These are phyloP conservation scores for Leishmania martiniquensis DNA, from an alignment of 208 protist genomes.

Conservation along the genomic window DNA sequence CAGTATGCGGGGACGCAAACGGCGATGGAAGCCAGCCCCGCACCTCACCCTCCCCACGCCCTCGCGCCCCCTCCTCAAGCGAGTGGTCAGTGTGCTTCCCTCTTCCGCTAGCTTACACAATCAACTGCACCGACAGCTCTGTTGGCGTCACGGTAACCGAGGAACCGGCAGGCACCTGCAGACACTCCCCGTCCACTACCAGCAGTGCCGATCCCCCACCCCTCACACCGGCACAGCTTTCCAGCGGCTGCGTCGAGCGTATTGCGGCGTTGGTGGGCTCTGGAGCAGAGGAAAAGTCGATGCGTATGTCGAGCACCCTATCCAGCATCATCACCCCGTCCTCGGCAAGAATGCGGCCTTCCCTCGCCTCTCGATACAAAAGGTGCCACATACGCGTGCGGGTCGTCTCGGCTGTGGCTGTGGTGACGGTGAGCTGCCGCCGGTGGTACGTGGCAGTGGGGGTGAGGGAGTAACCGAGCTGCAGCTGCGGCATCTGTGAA, in stretches of 20 bases:
- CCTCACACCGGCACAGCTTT: neutral
- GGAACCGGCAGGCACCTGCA: slow-evolving; percentile 46
- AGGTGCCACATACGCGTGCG: slow-evolving; percentile 81
- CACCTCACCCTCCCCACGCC: neutral
- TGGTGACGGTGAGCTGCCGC: slow-evolving; percentile 46
- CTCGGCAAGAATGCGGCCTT: slow-evolving; percentile 64
- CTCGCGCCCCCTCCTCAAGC: neutral
- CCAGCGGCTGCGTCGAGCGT: neutral
- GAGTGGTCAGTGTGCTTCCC: neutral
- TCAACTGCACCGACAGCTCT: slow-evolving; percentile 31
- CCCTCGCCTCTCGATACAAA: slow-evolving; percentile 66
- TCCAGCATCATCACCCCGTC: slow-evolving; percentile 76
- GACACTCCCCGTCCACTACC: slow-evolving; percentile 65
- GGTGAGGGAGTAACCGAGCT: slow-evolving; percentile 69
- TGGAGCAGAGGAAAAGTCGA: slow-evolving; percentile 31
- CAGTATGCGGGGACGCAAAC: neutral
- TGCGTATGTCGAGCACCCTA: slow-evolving; percentile 37
- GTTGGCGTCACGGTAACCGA: slow-evolving; percentile 46
- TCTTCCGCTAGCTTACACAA: slow-evolving; percentile 33
- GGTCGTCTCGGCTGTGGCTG: slow-evolving; percentile 54
- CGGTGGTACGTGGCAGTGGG: slow-evolving; percentile 59
- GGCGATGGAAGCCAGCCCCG: neutral
- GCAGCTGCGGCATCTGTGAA: slow-evolving; percentile 79
- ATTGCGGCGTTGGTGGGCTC: slow-evolving; percentile 7
- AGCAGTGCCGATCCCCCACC: slow-evolving; percentile 23